Conservation (phyloP, 306 rosid species). For the Alnus rubra region DNA sequence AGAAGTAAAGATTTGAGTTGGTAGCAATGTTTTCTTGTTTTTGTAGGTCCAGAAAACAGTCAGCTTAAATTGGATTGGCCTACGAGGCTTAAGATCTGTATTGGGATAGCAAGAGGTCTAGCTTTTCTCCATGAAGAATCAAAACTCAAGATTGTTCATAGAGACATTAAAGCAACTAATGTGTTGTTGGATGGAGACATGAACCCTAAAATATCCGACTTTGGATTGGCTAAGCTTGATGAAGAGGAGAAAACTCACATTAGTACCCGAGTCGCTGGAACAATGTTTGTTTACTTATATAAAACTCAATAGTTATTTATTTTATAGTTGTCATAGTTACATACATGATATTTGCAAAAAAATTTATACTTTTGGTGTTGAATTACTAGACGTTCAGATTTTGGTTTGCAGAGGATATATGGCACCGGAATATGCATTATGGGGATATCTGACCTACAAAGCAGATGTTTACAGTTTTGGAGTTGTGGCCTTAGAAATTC, state of each 20-base stretch:
- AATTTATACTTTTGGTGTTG: neutral
- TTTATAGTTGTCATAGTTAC: neutral
- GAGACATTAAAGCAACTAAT: constrained; percentile 82
- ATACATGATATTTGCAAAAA: neutral
- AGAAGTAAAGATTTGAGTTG: too few species aligned
- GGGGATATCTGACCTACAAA: constrained; percentile 67
- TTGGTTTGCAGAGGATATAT: constrained; percentile 63
- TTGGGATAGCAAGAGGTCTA: constrained; percentile 77
- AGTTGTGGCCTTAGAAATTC: constrained; percentile 63
- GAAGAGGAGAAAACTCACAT: constrained; percentile 74
- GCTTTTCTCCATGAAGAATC: constrained; percentile 80
- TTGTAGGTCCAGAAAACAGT: constrained; percentile 38
- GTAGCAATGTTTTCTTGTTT: neutral
- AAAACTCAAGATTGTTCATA: constrained; percentile 66
- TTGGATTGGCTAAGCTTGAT: constrained; percentile 73
- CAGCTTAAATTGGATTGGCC: constrained; percentile 58
- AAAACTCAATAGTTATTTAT: neutral
- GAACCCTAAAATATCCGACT: constrained; percentile 77
- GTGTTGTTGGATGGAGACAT: constrained; percentile 62
- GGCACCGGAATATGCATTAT: constrained; percentile 79
- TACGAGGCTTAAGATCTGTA: constrained; percentile 61
- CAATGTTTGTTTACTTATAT: constrained; percentile 48
- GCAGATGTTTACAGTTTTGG: constrained; percentile 84
- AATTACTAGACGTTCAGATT: neutral
- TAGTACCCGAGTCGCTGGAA: constrained; percentile 77